Percentiles rank a stretch among this genome's conserved stretches.
These are phyloP conservation scores for Ascochyta clinopodiicola DNA, from an alignment of 2,329 filamentous ascomycete genomes.

Conservation along the genomic window DNA sequence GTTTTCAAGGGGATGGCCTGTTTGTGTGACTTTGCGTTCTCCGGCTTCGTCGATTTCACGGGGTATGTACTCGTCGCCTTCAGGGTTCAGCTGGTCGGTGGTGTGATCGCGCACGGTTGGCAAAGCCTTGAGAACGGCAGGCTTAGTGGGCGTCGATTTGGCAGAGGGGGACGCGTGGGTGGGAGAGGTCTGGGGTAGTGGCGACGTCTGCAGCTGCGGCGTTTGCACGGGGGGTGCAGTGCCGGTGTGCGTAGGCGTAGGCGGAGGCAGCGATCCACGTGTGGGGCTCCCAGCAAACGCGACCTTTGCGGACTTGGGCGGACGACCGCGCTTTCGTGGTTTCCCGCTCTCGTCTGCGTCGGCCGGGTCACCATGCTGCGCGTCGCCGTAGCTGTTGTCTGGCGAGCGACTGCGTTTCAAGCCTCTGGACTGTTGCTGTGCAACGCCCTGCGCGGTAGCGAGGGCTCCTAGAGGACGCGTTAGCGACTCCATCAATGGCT, in stretches of 20 bases:
- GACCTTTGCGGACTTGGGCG: constrained; percentile 65
- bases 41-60: constrained; percentile 92
- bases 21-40: constrained; percentile 88
- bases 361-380: constrained; percentile 33
- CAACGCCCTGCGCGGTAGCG: constrained; percentile 37
- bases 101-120: constrained; percentile 97
- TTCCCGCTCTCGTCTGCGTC: constrained; percentile 41
- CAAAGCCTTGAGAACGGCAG: constrained; percentile 83
- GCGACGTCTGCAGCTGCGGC: constrained; percentile 61
- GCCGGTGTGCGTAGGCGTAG: constrained; percentile 58
- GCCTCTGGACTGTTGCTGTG: constrained; percentile 46
- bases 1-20: constrained; percentile 80
- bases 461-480: constrained; percentile 38
- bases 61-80: constrained; percentile 92
- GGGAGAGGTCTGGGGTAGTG: constrained; percentile 59
- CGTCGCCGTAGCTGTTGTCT: constrained; percentile 46
- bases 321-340: constrained; percentile 58
- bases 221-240: constrained; percentile 58
- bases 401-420: constrained; percentile 52
- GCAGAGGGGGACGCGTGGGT: constrained; percentile 67
- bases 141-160: constrained; percentile 81
- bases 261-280: constrained; percentile 58
- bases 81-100: constrained; percentile 87
- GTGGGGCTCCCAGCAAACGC: constrained; percentile 60
- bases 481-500: constrained; percentile 28